These are phyloP conservation scores for Tillandsia fasciculata DNA, from an alignment of 176 grass and related monocot species.

Conservation along the genomic window DNA sequence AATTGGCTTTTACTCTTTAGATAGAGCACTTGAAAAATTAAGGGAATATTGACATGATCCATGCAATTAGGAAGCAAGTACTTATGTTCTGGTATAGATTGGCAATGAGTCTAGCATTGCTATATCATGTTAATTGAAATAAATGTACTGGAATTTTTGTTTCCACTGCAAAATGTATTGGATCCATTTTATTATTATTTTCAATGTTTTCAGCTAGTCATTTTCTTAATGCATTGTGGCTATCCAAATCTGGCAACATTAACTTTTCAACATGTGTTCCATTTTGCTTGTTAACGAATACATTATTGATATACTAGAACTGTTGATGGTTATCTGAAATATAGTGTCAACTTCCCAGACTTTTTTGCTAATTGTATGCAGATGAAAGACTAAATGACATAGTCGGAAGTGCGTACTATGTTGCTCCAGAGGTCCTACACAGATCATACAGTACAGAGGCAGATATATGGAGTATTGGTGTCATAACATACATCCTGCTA, in stretches of 20 bases:
- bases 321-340: constrained; percentile 2
- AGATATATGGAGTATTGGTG: constrained; percentile 98
- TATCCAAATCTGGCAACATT: neutral
- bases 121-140: neutral
- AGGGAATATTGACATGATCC: too few relatives aligned
- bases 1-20: too few relatives aligned
- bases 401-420: constrained; percentile 97
- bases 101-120: neutral
- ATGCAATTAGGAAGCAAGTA: too few relatives aligned
- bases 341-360: constrained; percentile 19
- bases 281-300: neutral
- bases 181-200: neutral
- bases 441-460: constrained; percentile 98
- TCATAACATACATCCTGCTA: constrained; percentile 94
- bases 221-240: neutral
- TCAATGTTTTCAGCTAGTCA: neutral
- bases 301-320: neutral
- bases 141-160: neutral
- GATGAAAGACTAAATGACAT: constrained; percentile 99
- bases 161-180: neutral
- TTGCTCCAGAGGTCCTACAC: constrained; percentile 92
- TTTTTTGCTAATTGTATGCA: constrained; percentile 21
- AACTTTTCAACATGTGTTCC: neutral
- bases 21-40: too few relatives aligned
- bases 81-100: neutral